Evolutionary conservation across 352 stramenopile species (phyloP).

Genomic region (Globisporangium ultimum): DNA sequence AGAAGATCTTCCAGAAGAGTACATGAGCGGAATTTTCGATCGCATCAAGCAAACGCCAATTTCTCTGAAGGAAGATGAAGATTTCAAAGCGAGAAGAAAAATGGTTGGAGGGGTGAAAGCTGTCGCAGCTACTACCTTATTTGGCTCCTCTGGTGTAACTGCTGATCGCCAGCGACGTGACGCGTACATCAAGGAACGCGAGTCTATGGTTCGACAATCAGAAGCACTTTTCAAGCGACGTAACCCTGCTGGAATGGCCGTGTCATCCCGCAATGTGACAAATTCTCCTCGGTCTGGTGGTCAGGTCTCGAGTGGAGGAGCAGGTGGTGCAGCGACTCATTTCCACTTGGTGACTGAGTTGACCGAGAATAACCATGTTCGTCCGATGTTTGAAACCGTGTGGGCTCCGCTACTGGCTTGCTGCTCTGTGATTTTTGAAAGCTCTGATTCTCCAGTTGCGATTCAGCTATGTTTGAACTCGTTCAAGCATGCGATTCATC

Average conservation of each 20-base stretch:
- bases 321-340: slow-evolving; percentile 20
- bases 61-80: slow-evolving; percentile 96
- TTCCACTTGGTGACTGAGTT: slow-evolving; percentile 71
- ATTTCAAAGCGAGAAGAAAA: slow-evolving; percentile 39
- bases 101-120: slow-evolving; percentile 23
- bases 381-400: slow-evolving; percentile 98
- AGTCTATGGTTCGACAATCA: slow-evolving; percentile 78
- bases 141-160: slow-evolving; percentile 52
- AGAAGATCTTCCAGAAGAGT: slow-evolving; percentile 92
- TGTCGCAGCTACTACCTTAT: slow-evolving; percentile 44
- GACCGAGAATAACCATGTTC: slow-evolving; percentile 74
- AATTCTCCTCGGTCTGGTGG: slow-evolving; percentile 18
- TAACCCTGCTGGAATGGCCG: slow-evolving; percentile 26
- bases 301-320: slow-evolving; percentile 6
- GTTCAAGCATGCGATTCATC: slow-evolving; percentile 94
- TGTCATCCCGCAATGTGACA: slow-evolving; percentile 13
- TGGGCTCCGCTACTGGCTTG: slow-evolving; percentile 96
- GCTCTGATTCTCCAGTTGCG: slow-evolving; percentile 87
- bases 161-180: slow-evolving; percentile 72
- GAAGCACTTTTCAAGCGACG: slow-evolving; percentile 76
- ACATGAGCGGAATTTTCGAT: slow-evolving; percentile 94
- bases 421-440: slow-evolving; percentile 97
- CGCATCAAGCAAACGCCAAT: slow-evolving; percentile 95
- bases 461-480: slow-evolving; percentile 94
- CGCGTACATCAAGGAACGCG: slow-evolving; percentile 80